A percentile compares a stretch with the other conserved stretches of the same genome.
Evolutionary conservation across 2,329 filamentous ascomycete genomes (phyloP).

Genomic region (Penicillium sp.): DNA sequence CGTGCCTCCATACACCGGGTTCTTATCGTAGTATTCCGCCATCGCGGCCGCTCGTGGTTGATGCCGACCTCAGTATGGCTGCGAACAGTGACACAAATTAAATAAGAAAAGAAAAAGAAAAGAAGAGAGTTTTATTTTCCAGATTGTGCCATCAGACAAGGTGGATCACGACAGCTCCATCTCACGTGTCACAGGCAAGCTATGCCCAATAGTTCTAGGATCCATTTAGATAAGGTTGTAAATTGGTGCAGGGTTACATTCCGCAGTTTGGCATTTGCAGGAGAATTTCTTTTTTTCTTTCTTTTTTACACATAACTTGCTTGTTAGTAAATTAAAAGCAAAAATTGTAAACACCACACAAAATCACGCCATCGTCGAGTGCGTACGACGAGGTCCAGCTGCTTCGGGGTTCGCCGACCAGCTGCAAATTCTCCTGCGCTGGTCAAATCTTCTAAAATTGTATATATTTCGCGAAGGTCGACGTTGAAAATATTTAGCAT

Average conservation of each 20-base stretch:
- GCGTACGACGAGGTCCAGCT: too few species aligned
- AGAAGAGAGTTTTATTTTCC: neutral
- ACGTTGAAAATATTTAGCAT: too few species aligned
- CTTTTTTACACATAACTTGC: neutral
- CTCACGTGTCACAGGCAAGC: too few species aligned
- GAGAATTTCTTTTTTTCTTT: neutral
- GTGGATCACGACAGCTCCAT: neutral
- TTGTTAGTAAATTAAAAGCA: neutral
- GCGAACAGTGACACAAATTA: too few species aligned
- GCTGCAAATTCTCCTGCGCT: too few species aligned
- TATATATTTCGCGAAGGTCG: too few species aligned
- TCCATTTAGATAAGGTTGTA: neutral
- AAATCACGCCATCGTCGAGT: neutral
- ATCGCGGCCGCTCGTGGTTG: neutral
- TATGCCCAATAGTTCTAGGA: neutral
- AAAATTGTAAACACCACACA: neutral
- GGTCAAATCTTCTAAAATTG: too few species aligned
- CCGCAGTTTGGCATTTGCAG: too few species aligned
- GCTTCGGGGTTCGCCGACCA: too few species aligned
- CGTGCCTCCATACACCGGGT: neutral
- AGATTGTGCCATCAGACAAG: neutral
- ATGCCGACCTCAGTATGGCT: too few species aligned
- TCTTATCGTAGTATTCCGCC: neutral
- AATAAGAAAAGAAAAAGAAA: neutral
- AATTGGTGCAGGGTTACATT: too few species aligned